phyloP scores from a whole-genome alignment of 257 asterid genomes.

The Nicotiana paniculata region DNA sequence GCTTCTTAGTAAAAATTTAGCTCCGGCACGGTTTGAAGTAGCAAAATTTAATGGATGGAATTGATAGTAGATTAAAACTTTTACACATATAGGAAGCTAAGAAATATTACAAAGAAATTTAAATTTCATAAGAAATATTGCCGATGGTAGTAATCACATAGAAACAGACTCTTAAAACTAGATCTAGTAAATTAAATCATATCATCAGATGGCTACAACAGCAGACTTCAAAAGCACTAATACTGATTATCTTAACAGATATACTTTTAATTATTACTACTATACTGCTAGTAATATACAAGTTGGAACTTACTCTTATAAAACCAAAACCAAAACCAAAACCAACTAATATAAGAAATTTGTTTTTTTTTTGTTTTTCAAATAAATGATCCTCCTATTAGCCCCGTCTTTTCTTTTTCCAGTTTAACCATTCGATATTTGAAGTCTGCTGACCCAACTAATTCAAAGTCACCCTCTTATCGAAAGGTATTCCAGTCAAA shows the following conservation, averaged over 20 bases:
- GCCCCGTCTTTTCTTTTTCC: background rate
- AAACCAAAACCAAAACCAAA: background rate
- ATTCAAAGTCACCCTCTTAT: background rate
- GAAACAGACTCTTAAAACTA: background rate
- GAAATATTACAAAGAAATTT: background rate
- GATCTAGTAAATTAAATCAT: background rate
- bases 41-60: background rate
- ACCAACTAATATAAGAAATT: background rate
- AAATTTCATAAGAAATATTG: background rate
- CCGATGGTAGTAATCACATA: background rate
- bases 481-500: constrained; percentile 4
- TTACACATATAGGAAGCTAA: too few species aligned
- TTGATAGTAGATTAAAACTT: background rate
- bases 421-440: background rate
- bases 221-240: background rate
- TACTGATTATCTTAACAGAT: background rate
- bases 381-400: background rate
- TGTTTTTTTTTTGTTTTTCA: background rate
- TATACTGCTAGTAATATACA: background rate
- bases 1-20: too few species aligned
- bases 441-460: background rate
- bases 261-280: background rate
- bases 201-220: background rate
- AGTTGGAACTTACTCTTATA: background rate
- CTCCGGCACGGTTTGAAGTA: too few species aligned